Base-by-base conservation (phyloP, 768 basidiomycete species). In the Tephrocybe sp. region DNA sequence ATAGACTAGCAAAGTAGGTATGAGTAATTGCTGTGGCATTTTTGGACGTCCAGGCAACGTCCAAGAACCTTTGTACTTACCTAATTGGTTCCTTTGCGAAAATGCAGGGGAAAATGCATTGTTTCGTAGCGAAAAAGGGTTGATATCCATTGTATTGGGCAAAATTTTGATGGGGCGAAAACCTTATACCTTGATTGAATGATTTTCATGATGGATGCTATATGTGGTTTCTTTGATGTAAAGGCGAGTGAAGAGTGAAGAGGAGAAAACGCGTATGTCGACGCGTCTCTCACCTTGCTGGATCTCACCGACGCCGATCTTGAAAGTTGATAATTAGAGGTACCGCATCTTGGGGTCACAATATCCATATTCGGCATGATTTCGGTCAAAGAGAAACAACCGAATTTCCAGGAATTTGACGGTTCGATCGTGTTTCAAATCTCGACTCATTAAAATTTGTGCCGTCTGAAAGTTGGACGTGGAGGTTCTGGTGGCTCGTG, bases 391-490 rank as follows among this genome's bases (percentile, higher is more conserved):
- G 49, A 61, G 60, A 56, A 52, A 53, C 52, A 54, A 61, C 57
- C 50, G 54, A 50, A 50, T 50, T 55, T 56, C 65, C 56, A 60
- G 50, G 61, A 49, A 57, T 54, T 54, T 57, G 44, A 56, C 29
- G 36, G 31, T 58, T 67, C 73, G 76, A 77, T 77, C 74, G 72
- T 73, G 75, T 77, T 74, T 78, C 74, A 74, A 54, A 59, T 61
- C 60, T 53, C 45, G 49, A 48, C 9, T 45, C 43, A 39, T 45
- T 39, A 54, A 43, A 54, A 51, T 56, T 55, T 51, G 52, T 52
- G 31, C 47, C 49, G n/a, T n/a, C 50, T 50, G 52, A 38, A 39
- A 10, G 30, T 37, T 25, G 40, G 42, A 27, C 25, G 21, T 11
- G 24, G 50, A 37, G 24, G 37, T 24, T 31, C 34, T 39, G 51